These are phyloP conservation scores for Penicillium arizonense DNA, from an alignment of 495 filamentous ascomycete species.

Conservation along the genomic window DNA sequence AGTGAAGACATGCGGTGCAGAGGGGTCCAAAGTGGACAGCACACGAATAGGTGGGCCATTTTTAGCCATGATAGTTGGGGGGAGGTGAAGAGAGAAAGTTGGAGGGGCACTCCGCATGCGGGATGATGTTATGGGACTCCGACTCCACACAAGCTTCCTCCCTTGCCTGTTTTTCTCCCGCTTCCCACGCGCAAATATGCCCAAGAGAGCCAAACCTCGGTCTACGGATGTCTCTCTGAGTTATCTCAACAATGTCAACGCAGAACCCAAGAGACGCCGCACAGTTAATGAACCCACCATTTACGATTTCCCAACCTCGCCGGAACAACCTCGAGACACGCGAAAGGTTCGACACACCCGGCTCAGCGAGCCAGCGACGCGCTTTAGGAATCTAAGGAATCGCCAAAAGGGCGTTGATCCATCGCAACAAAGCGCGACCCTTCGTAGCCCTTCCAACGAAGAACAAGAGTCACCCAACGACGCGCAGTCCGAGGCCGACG, in stretches of 20 bases:
- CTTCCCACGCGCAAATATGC: conserved; percentile 6
- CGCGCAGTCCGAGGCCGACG: not conserved
- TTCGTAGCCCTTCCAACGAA: not conserved
- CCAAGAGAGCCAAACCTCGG: not conserved
- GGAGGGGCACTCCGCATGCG: not conserved
- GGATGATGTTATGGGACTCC: conserved; percentile 1
- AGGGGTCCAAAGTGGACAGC: conserved; percentile 29
- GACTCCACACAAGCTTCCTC: conserved; percentile 6
- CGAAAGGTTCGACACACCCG: not conserved
- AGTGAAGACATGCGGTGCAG: conserved; percentile 30
- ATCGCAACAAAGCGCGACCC: not conserved
- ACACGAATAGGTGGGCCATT: conserved; percentile 25
- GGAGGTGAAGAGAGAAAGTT: not conserved
- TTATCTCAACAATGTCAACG: not conserved
- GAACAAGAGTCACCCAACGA: not conserved
- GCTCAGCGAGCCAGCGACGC: not conserved
- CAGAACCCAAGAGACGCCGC: not conserved
- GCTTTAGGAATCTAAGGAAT: not conserved
- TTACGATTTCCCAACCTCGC: not conserved
- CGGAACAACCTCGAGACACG: not conserved
- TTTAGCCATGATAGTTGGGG: conserved; percentile 21
- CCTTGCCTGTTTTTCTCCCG: not conserved
- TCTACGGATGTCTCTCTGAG: not conserved
- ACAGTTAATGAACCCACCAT: not conserved
- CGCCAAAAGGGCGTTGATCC: not conserved